Percentiles rank a stretch among this genome's conserved stretches.
Conservation (phyloP, 495 filamentous ascomycete species). For the Zalerion maritima region DNA sequence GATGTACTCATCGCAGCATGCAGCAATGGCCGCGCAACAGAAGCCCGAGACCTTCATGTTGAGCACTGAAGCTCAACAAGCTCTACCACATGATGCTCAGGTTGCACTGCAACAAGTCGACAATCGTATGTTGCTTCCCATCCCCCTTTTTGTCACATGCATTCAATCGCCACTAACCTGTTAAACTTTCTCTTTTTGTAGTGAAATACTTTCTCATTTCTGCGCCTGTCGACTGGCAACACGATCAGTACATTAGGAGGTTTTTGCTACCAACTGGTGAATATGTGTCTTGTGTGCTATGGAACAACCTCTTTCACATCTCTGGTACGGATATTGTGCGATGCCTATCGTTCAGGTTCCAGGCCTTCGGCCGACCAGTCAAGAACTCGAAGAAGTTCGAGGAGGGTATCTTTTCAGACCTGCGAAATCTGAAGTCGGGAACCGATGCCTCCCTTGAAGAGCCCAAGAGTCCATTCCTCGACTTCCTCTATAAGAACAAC, state of each 20-base stretch:
- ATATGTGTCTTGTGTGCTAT: constrained; percentile 96
- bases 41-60: constrained; percentile 98
- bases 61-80: constrained; percentile 89
- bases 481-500: constrained; percentile 99
- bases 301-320: constrained; percentile 98
- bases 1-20: constrained; percentile 42
- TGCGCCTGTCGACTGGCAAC: constrained; percentile 93
- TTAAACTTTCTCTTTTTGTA: constrained; percentile 24
- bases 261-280: constrained; percentile 94
- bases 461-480: constrained; percentile 93
- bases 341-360: constrained; percentile 95
- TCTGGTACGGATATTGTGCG: constrained; percentile 97
- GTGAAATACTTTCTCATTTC: constrained; percentile 99
- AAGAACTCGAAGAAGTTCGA: constrained; percentile 99
- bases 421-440: constrained; percentile 94
- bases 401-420: constrained; percentile 96
- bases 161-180: not conserved
- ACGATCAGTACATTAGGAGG: constrained; percentile 88
- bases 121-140: constrained; percentile 55
- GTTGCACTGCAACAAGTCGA: constrained; percentile 97
- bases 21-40: constrained; percentile 42
- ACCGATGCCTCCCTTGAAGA: constrained; percentile 98
- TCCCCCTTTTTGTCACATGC: not conserved
- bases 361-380: constrained; percentile 92
- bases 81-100: constrained; percentile 88